Percentiles rank a stretch among this genome's conserved stretches.
Evolutionary conservation across 805 yeast genomes (phyloP).

Genomic region (Saccharomycopsis amapae): DNA sequence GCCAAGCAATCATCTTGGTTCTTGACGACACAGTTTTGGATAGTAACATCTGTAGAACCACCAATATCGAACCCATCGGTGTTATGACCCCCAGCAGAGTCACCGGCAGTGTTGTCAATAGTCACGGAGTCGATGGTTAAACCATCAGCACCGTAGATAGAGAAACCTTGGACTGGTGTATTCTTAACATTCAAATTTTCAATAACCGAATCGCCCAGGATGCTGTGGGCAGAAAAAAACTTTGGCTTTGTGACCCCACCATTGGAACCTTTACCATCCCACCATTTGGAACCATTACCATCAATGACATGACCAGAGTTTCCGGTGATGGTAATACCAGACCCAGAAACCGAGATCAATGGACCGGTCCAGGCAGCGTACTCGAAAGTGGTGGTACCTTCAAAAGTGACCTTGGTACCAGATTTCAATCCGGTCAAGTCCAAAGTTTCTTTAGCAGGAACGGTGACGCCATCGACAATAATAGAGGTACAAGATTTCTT

Average conservation of each 20-base stretch:
- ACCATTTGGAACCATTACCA: slow-evolving; percentile 22
- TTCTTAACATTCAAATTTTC: slow-evolving; percentile 19
- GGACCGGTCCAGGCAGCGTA: slow-evolving; percentile 23
- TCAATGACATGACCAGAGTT: slow-evolving; percentile 20
- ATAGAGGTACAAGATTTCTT: slow-evolving; percentile 17
- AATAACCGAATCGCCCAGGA: slow-evolving; percentile 13
- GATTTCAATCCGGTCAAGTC: slow-evolving; percentile 18
- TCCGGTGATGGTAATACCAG: slow-evolving; percentile 20
- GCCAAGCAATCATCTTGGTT: slow-evolving; percentile 24
- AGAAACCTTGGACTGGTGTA: slow-evolving; percentile 21
- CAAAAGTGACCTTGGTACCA: slow-evolving; percentile 23
- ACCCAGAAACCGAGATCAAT: slow-evolving; percentile 20
- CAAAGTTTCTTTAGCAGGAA: slow-evolving; percentile 22
- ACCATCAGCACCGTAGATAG: slow-evolving; percentile 10
- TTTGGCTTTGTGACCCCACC: slow-evolving; percentile 22
- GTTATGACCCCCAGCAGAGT: slow-evolving; percentile 20
- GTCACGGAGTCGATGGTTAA: slow-evolving; percentile 14
- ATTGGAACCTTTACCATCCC: slow-evolving; percentile 23
- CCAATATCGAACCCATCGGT: slow-evolving; percentile 23
- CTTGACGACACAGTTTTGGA: slow-evolving; percentile 16
- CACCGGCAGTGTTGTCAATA: slow-evolving; percentile 20
- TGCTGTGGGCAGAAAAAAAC: slow-evolving; percentile 17
- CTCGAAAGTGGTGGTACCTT: slow-evolving; percentile 22
- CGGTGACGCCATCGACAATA: slow-evolving; percentile 18
- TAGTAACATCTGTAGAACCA: slow-evolving; percentile 9